A percentile compares a stretch with the other conserved stretches of the same genome.
phyloP scores from a whole-genome alignment of 176 grass and related monocot genomes.

The Oryza glumipatula region DNA sequence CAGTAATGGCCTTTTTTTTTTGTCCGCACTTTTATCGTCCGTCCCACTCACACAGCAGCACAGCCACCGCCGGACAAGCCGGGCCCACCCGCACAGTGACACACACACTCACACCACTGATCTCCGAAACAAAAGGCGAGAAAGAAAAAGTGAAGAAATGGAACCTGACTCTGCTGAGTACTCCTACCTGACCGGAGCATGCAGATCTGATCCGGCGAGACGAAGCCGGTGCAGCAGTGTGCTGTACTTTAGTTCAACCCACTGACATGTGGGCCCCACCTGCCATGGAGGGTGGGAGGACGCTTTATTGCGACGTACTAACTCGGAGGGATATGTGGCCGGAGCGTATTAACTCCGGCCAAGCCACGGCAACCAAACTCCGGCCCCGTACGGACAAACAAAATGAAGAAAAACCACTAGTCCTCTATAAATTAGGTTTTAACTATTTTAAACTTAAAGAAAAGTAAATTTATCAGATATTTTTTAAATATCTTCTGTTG shows the following conservation, averaged over 20 bases:
- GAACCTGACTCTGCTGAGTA: neutral
- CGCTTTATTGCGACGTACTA: conserved; percentile 28
- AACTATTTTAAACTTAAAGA: too few species aligned
- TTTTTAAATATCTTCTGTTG: too few species aligned
- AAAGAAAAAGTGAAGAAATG: neutral
- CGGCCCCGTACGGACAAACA: too few species aligned
- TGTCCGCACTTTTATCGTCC: neutral
- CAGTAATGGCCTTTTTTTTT: neutral
- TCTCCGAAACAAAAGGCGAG: neutral
- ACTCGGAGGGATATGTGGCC: too few species aligned
- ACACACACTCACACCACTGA: neutral
- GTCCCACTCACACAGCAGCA: neutral
- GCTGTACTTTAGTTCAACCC: conserved; percentile 27
- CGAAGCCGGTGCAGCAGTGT: neutral
- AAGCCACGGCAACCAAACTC: conserved; percentile 12
- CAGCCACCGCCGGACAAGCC: neutral
- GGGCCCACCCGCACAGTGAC: neutral
- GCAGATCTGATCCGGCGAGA: conserved; percentile 28
- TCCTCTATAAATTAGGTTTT: too few species aligned
- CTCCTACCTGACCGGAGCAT: neutral
- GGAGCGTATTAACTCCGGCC: conserved; percentile 22
- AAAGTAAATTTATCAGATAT: too few species aligned
- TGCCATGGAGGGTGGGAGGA: neutral
- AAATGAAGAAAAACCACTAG: too few species aligned
- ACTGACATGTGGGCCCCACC: neutral